These are phyloP conservation scores for Casuarina glauca DNA, from an alignment of 306 rosid genomes.

Conservation along the genomic window DNA sequence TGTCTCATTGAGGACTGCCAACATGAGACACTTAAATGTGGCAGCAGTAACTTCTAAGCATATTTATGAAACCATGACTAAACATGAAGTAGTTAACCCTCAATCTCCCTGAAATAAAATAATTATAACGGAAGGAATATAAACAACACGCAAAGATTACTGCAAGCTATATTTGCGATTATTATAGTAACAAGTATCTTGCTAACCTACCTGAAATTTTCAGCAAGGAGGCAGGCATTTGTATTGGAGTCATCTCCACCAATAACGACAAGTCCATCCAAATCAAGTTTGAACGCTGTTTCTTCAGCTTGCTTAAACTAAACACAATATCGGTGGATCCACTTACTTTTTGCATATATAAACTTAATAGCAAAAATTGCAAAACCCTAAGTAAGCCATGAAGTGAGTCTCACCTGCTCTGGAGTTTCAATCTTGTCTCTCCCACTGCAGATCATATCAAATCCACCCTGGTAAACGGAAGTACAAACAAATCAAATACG, in stretches of 20 bases:
- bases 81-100: not conserved
- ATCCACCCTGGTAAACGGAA: constrained; percentile 78
- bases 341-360: constrained; percentile 22
- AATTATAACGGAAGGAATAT: not conserved
- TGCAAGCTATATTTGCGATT: not conserved
- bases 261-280: constrained; percentile 97
- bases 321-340: constrained; percentile 28
- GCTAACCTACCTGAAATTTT: constrained; percentile 74
- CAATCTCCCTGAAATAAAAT: not conserved
- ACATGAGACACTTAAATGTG: not conserved
- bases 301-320: constrained; percentile 97
- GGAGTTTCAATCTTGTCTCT: constrained; percentile 99
- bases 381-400: constrained; percentile 8
- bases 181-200: constrained; percentile 6
- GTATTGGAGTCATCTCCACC: constrained; percentile 99
- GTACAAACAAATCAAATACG: not conserved
- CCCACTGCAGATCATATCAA: constrained; percentile 98
- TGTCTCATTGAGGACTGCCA: not conserved
- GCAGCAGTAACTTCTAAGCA: not conserved
- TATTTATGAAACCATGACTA: not conserved
- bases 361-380: constrained; percentile 7
- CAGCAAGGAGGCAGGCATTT: constrained; percentile 98
- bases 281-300: constrained; percentile 77
- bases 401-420: constrained; percentile 70
- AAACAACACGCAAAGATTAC: constrained; percentile 15